Conservation (phyloP, 306 rosid species). For the Sophora flavescens region DNA sequence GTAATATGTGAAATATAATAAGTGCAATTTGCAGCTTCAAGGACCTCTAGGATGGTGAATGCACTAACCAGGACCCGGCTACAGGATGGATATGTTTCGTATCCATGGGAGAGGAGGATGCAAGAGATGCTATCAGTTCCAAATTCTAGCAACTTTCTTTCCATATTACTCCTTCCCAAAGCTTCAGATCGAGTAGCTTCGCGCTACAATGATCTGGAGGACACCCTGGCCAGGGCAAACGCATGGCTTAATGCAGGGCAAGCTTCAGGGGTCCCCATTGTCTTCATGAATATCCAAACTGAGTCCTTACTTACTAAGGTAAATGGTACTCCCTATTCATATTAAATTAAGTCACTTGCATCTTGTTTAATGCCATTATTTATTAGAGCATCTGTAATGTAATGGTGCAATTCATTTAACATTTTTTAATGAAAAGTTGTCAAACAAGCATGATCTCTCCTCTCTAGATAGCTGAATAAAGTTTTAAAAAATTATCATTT, state of each 20-base stretch:
- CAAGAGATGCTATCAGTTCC: slow-evolving; percentile 77
- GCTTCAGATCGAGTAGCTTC: slow-evolving; percentile 82
- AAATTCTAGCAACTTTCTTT: slow-evolving; percentile 74
- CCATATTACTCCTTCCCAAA: slow-evolving; percentile 81
- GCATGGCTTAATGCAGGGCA: slow-evolving; percentile 89
- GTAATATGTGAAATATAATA: slow-evolving; percentile 6
- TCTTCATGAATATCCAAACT: slow-evolving; percentile 86
- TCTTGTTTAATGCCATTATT: too few species aligned
- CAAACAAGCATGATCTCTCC: too few species aligned
- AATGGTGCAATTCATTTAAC: too few species aligned
- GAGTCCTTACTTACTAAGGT: slow-evolving; percentile 95
- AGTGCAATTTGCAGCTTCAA: slow-evolving; percentile 65
- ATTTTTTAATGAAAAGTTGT: too few species aligned
- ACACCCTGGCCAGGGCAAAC: slow-evolving; percentile 87
- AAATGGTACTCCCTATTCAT: slow-evolving; percentile 34
- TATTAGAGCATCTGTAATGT: too few species aligned
- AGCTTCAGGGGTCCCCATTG: slow-evolving; percentile 80
- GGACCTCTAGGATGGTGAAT: slow-evolving; percentile 76
- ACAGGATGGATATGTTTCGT: slow-evolving; percentile 88
- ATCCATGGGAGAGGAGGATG: slow-evolving; percentile 90
- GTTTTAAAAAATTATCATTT: too few species aligned
- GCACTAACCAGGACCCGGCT: slow-evolving; percentile 65
- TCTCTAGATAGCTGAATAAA: too few species aligned
- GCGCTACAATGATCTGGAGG: slow-evolving; percentile 87
- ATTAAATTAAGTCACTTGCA: background rate